Conservation (phyloP, 805 yeast genomes). For the fission yeast (Schizosaccharomyces pombe) region ASM294v3 CU329670.1:3257001-3257500, state of each 20-base stretch:
- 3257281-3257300: background rate
- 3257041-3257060: no score
- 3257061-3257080: no score
- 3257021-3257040: no score
- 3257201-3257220: background rate
- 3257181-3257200: no score
- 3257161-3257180: background rate
- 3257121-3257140: no score
- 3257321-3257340: background rate
- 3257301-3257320: background rate
- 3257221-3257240: conserved; percentile 3
- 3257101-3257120: no score
- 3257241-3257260: background rate
- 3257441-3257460: background rate
- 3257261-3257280: background rate
- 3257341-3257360: background rate
- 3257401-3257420: background rate
- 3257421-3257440: background rate
- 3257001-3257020: no score
- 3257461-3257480: background rate
- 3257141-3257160: background rate
- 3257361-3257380: background rate
- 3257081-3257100: no score
- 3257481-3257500: background rate
- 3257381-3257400: background rate